phyloP scores from a whole-genome alignment of 352 stramenopile species.

The Globisporangium nodosum region DNA sequence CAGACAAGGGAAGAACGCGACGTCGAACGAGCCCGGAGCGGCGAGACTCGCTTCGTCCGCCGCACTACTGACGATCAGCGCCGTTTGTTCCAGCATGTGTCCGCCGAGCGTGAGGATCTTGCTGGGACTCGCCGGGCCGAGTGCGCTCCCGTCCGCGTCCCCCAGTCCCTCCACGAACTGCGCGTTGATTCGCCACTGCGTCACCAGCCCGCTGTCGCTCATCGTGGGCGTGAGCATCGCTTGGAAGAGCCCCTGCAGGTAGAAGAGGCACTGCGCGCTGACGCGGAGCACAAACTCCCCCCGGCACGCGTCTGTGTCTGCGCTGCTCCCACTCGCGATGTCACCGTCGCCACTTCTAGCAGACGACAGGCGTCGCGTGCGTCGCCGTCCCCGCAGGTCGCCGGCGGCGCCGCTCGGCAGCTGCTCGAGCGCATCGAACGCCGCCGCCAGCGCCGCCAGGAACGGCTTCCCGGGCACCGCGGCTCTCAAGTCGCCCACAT shows the following conservation, averaged over 20 bases:
- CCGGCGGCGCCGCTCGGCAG: neutral
- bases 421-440: slow-evolving; percentile 8
- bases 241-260: slow-evolving; percentile 17
- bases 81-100: slow-evolving; percentile 14
- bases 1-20: slow-evolving; percentile 15
- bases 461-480: slow-evolving; percentile 14
- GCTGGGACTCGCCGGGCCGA: slow-evolving; percentile 9
- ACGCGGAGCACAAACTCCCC: slow-evolving; percentile 10
- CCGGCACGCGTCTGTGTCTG: neutral
- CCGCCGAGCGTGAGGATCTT: slow-evolving; percentile 15
- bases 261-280: slow-evolving; percentile 17
- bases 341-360: neutral
- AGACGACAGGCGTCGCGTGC: slow-evolving; percentile 1
- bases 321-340: neutral
- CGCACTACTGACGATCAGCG: slow-evolving; percentile 6
- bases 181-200: slow-evolving; percentile 14
- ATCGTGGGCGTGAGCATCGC: slow-evolving; percentile 13
- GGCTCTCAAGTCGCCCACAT: slow-evolving; percentile 1
- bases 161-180: slow-evolving; percentile 9
- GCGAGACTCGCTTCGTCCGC: slow-evolving; percentile 3
- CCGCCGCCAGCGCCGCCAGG: slow-evolving; percentile 7
- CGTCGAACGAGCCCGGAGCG: slow-evolving; percentile 11
- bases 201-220: slow-evolving; percentile 11
- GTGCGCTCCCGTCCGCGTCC: slow-evolving; percentile 1
- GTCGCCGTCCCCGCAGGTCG: neutral